These are phyloP conservation scores for Gomphus sp. DNA, from an alignment of 1,284 basidiomycete species.

Conservation along the genomic window DNA sequence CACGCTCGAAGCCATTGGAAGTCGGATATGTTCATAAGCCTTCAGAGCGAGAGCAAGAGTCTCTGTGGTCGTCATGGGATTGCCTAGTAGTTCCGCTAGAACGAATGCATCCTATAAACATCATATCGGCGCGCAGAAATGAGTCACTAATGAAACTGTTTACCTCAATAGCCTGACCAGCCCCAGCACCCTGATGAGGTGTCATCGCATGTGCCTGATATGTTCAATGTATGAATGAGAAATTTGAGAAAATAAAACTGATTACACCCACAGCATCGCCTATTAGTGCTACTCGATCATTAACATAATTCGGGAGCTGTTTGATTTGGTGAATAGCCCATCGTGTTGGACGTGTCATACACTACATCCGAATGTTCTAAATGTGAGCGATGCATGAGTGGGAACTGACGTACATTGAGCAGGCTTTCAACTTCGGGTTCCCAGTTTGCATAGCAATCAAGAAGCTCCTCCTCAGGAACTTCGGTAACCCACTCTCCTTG, in stretches of 20 bases:
- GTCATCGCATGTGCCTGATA: constrained; percentile 41
- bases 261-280: constrained; percentile 33
- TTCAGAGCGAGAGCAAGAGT: constrained; percentile 29
- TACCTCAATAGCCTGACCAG: constrained; percentile 48
- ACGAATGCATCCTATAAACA: constrained; percentile 40
- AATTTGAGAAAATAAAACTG: not conserved
- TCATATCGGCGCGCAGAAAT: not conserved
- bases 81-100: constrained; percentile 38
- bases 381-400: not conserved
- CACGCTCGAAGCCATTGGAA: constrained; percentile 33
- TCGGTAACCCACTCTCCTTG: constrained; percentile 28
- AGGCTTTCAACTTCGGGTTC: constrained; percentile 32
- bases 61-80: constrained; percentile 27
- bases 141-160: not conserved
- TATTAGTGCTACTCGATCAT: constrained; percentile 29
- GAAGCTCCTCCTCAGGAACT: constrained; percentile 23
- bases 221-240: not conserved
- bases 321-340: constrained; percentile 42
- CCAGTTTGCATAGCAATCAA: constrained; percentile 28
- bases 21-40: constrained; percentile 37
- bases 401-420: constrained; percentile 25
- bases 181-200: constrained; percentile 42
- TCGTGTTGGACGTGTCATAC: constrained; percentile 27
- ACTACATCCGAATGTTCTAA: constrained; percentile 18
- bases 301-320: constrained; percentile 29